Evolutionary conservation across 305 asterid species (phyloP).

Genomic region (Nicotiana rustica): DNA sequence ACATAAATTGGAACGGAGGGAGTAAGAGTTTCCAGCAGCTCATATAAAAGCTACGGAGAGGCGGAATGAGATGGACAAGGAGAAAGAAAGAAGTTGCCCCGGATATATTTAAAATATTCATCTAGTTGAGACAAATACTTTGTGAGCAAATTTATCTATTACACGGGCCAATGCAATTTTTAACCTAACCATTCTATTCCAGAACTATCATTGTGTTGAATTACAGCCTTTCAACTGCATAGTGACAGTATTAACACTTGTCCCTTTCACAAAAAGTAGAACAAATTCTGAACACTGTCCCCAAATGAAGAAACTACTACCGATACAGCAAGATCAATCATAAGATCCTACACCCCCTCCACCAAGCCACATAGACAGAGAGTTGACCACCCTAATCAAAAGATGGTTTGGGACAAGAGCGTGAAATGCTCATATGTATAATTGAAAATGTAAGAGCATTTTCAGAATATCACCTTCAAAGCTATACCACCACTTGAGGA

Average conservation of each 20-base stretch:
- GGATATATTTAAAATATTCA: too few species aligned
- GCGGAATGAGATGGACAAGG: not conserved
- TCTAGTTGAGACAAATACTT: not conserved
- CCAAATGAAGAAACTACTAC: not conserved
- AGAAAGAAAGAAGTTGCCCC: not conserved
- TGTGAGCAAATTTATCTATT: too few species aligned
- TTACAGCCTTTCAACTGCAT: too few species aligned
- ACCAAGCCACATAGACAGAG: not conserved
- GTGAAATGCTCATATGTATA: not conserved
- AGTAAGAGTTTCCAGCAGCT: not conserved
- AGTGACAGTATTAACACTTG: too few species aligned
- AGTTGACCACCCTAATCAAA: not conserved
- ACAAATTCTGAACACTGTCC: not conserved
- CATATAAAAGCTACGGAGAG: not conserved
- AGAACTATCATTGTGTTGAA: too few species aligned
- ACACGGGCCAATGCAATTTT: too few species aligned
- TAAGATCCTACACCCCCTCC: not conserved
- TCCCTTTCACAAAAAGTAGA: not conserved
- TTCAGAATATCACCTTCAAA: slow-evolving; percentile 64
- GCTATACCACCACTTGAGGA: slow-evolving; percentile 98
- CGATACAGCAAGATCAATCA: not conserved
- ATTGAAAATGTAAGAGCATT: not conserved
- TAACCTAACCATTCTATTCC: too few species aligned
- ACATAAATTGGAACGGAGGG: too few species aligned
- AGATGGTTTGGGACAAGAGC: not conserved